Evolutionary conservation across 2,329 filamentous ascomycete genomes (phyloP).

Genomic region (Penicillium nordicum): DNA sequence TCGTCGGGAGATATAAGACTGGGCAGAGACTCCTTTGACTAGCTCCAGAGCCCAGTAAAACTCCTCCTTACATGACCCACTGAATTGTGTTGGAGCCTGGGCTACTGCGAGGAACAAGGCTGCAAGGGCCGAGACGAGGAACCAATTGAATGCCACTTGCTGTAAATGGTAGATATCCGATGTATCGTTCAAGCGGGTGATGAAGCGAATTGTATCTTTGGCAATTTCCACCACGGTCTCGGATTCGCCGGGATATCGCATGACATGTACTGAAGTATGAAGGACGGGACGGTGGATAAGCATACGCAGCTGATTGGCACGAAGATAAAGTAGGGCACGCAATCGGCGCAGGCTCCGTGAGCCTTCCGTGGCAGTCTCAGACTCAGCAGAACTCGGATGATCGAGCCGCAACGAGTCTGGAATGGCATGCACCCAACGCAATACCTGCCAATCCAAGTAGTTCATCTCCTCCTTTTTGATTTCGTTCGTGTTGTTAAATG

Average conservation of each 20-base stretch:
- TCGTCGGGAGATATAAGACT: slow-evolving; percentile 59
- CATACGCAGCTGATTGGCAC: slow-evolving; percentile 86
- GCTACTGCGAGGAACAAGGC: slow-evolving; percentile 62
- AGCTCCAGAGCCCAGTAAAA: slow-evolving; percentile 64
- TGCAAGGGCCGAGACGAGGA: slow-evolving; percentile 60
- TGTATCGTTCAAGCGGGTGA: slow-evolving; percentile 59
- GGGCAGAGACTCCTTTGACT: slow-evolving; percentile 58
- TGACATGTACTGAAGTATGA: slow-evolving; percentile 70
- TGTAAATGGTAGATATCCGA: slow-evolving; percentile 61
- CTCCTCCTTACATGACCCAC: slow-evolving; percentile 55
- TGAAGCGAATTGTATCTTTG: slow-evolving; percentile 60
- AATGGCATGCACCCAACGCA: slow-evolving; percentile 76
- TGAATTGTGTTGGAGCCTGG: slow-evolving; percentile 60
- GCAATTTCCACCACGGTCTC: slow-evolving; percentile 63
- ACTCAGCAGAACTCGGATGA: slow-evolving; percentile 47
- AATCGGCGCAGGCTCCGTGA: slow-evolving; percentile 67
- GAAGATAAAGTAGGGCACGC: slow-evolving; percentile 77
- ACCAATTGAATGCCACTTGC: slow-evolving; percentile 64
- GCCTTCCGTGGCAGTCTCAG: slow-evolving; percentile 39
- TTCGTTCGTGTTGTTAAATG: slow-evolving; percentile 62
- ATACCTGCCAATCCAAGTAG: slow-evolving; percentile 74
- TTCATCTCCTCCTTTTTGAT: slow-evolving; percentile 72
- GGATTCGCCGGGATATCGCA: slow-evolving; percentile 68
- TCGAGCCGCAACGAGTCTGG: slow-evolving; percentile 61
- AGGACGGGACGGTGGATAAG: slow-evolving; percentile 83